Evolutionary conservation across 495 filamentous ascomycete genomes (phyloP).

Genomic region (Hypoxylon subgilvum): DNA sequence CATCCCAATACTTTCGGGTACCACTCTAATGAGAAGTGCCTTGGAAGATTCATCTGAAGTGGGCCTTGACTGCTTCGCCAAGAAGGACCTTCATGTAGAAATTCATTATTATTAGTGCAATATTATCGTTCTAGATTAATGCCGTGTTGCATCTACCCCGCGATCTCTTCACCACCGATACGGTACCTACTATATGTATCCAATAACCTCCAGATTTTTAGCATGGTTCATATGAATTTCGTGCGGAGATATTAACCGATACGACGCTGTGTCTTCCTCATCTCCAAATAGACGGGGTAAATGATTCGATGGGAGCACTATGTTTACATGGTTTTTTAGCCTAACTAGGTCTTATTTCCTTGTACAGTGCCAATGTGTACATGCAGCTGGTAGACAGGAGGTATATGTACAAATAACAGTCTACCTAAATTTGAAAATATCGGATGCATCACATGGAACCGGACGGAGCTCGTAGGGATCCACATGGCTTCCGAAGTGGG

Average conservation of each 20-base stretch:
- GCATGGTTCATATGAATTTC: background rate
- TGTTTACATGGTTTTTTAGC: too few relatives aligned
- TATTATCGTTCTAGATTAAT: background rate
- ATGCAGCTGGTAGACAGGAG: too few relatives aligned
- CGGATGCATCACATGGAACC: too few relatives aligned
- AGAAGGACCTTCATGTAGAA: background rate
- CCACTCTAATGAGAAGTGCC: background rate
- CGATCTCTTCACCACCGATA: constrained; percentile 1
- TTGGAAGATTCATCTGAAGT: background rate
- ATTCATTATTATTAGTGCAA: background rate
- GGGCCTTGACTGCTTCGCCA: background rate
- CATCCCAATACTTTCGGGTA: constrained; percentile 2
- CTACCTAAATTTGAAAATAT: too few relatives aligned
- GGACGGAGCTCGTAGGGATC: too few relatives aligned
- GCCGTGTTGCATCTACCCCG: constrained; percentile 28
- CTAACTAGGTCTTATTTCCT: too few relatives aligned
- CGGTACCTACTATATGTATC: constrained; percentile 1
- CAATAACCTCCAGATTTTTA: constrained; percentile 3
- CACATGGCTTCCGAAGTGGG: too few relatives aligned
- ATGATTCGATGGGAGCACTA: too few relatives aligned
- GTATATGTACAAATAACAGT: too few relatives aligned
- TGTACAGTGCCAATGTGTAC: too few relatives aligned
- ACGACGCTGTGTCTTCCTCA: background rate
- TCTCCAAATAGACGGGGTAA: too few relatives aligned
- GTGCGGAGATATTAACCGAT: constrained; percentile 5